phyloP scores from a whole-genome alignment of 2,329 filamentous ascomycete species.

The Ophiostoma pallidulum region DNA sequence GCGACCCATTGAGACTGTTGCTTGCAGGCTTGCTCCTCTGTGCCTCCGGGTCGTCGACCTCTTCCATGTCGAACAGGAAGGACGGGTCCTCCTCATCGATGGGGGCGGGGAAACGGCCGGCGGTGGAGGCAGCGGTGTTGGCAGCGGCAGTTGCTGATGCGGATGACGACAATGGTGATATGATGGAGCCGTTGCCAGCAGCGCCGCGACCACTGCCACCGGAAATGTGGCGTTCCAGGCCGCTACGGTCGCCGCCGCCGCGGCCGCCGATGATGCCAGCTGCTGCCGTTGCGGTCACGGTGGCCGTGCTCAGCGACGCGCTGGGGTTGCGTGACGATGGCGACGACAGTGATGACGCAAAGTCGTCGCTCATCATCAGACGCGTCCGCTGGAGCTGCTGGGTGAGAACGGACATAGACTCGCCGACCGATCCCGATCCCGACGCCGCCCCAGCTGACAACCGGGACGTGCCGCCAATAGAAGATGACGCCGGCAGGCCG shows the following conservation, averaged over 20 bases:
- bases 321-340: conserved; percentile 27
- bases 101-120: conserved; percentile 51
- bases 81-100: conserved; percentile 57
- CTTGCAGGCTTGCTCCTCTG: conserved; percentile 11
- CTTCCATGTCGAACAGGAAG: conserved; percentile 58
- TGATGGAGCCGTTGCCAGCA: conserved; percentile 51
- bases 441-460: not conserved
- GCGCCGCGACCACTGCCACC: no score
- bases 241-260: conserved; percentile 29
- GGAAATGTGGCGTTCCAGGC: conserved; percentile 48
- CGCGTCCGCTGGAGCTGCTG: conserved; percentile 54
- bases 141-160: no score
- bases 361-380: conserved; percentile 28
- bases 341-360: conserved; percentile 2
- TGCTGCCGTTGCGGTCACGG: conserved; percentile 22
- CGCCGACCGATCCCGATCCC: conserved; percentile 34
- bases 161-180: conserved; percentile 36
- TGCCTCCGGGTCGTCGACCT: conserved; percentile 38
- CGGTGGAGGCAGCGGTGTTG: no score
- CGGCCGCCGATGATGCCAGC: conserved; percentile 27
- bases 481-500: not conserved
- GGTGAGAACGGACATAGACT: conserved; percentile 49
- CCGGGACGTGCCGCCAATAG: not conserved
- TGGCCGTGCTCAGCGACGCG: conserved; percentile 22
- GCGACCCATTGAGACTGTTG: no score